A percentile compares a stretch with the other conserved stretches of the same genome.
Conservation (phyloP, 768 basidiomycete species). For the Panus rudis region DNA sequence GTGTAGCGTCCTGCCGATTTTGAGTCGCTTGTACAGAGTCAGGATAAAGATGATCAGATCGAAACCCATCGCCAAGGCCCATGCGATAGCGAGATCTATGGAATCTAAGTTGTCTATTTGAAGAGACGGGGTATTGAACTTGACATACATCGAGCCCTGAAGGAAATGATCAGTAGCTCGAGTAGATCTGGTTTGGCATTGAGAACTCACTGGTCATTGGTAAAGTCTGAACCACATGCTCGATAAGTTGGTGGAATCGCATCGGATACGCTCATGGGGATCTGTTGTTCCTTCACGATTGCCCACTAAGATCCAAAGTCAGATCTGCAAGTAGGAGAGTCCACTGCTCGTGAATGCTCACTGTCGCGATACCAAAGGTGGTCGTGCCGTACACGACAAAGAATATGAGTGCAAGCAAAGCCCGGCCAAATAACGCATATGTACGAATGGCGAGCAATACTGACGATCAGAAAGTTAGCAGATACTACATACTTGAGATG, state of each 20-base stretch:
- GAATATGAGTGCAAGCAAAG: conserved; percentile 11
- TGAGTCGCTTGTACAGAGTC: conserved; percentile 9
- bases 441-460: conserved; percentile 18
- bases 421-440: conserved; percentile 20
- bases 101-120: too few relatives aligned
- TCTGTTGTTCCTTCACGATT: not conserved
- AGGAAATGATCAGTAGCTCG: not conserved
- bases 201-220: not conserved
- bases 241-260: not conserved
- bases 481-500: not conserved
- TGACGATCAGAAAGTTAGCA: not conserved
- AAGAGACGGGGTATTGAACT: not conserved
- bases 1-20: conserved; percentile 2
- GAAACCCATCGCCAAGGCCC: conserved; percentile 10
- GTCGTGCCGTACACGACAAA: conserved; percentile 8
- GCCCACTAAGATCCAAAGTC: not conserved
- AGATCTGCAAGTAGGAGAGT: not conserved
- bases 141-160: not conserved
- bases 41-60: conserved; percentile 16
- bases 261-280: not conserved
- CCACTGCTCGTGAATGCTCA: not conserved
- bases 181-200: not conserved
- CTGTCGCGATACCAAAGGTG: conserved; percentile 1
- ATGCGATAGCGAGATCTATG: conserved; percentile 14
- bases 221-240: not conserved